Percentiles rank a stretch among this genome's conserved stretches.
Conservation (phyloP, 495 filamentous ascomycete species). For the Symbiotaphrina buchneri region DNA sequence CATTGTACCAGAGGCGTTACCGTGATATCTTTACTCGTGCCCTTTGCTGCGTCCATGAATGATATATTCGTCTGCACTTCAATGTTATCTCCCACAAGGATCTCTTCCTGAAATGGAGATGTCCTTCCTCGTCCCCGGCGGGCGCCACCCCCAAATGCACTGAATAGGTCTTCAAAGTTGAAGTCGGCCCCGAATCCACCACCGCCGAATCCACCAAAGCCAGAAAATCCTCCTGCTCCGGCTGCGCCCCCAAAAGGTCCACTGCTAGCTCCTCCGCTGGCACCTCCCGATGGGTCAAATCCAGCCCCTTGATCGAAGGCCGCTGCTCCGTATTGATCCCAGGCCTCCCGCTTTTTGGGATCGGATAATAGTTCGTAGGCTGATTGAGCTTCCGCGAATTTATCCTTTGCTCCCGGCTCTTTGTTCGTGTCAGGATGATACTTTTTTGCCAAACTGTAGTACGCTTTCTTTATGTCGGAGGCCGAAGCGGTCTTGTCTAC, state of each 20-base stretch:
- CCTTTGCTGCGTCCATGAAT: slow-evolving; percentile 93
- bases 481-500: slow-evolving; percentile 59
- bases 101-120: slow-evolving; percentile 45
- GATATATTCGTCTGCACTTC: slow-evolving; percentile 80
- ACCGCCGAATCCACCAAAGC: slow-evolving; percentile 22
- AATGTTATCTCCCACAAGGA: slow-evolving; percentile 76
- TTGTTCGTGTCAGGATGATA: slow-evolving; percentile 98
- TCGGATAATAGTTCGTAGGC: slow-evolving; percentile 88
- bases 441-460: slow-evolving; percentile 95
- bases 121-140: slow-evolving; percentile 25
- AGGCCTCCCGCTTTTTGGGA: slow-evolving; percentile 74
- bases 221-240: slow-evolving; percentile 27
- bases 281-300: slow-evolving; percentile 35
- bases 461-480: slow-evolving; percentile 89
- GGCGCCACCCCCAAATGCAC: slow-evolving; percentile 42
- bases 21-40: slow-evolving; percentile 51
- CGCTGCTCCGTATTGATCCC: slow-evolving; percentile 71
- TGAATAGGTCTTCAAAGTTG: slow-evolving; percentile 89
- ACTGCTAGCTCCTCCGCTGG: slow-evolving; percentile 27
- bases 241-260: slow-evolving; percentile 29
- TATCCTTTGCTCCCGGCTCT: slow-evolving; percentile 74
- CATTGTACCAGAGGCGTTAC: slow-evolving; percentile 61
- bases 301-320: slow-evolving; percentile 64
- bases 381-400: slow-evolving; percentile 73
- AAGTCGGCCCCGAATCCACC: slow-evolving; percentile 50